Base-by-base conservation (phyloP, 805 yeast species). In the Millerozyma miso region DNA sequence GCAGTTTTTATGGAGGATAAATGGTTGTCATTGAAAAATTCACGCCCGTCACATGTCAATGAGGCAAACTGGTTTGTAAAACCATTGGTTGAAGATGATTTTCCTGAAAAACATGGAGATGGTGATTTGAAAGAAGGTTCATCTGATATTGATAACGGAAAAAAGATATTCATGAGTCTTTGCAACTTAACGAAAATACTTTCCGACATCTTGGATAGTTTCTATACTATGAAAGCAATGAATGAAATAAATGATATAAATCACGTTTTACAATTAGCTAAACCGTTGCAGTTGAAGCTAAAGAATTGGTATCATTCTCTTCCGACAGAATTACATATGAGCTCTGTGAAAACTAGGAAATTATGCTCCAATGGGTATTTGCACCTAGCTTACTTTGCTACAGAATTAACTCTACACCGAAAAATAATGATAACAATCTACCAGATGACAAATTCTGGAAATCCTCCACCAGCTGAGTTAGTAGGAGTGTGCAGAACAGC, bases 1-100 rank as follows among this genome's bases (percentile, higher is more conserved):
- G 97, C 97, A 0, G 93, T 89, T 1, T 91, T 80, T 72, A 71
- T 85, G 40, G 95, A 89, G 60, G 97, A 89, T 56, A 88, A 90
- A 58, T 91, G 98, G 98, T 74, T 84, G 7, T 71, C 96, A 1
- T 65, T 90, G 38, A 79, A 81, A 41, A 95, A 88, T 55, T 80
- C 90, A 0, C 71, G 97, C 35, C 95, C 96, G 1, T 83, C 96
- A 0, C 96, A 88, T 60, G 77, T 81, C 16, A 71, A 79, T 43
- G 83, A 81, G 2, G 65, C 74, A 42, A 86, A 88, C 58, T 91
- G 98, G 97, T 69, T 83, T 33, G 93, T 90, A 3, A 71, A 76
- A 37, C 71, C 78, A 33, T 73, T 90, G 17, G 66, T 78, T 0
- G 82, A 80, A 53, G 87, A 84, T 39, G 95, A 88, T 58, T 88